A percentile compares a stretch with the other conserved stretches of the same genome.
These are phyloP conservation scores for Nematocida sp. DNA, from an alignment of 371 early-diverging fungal genomes.

Conservation along the genomic window DNA sequence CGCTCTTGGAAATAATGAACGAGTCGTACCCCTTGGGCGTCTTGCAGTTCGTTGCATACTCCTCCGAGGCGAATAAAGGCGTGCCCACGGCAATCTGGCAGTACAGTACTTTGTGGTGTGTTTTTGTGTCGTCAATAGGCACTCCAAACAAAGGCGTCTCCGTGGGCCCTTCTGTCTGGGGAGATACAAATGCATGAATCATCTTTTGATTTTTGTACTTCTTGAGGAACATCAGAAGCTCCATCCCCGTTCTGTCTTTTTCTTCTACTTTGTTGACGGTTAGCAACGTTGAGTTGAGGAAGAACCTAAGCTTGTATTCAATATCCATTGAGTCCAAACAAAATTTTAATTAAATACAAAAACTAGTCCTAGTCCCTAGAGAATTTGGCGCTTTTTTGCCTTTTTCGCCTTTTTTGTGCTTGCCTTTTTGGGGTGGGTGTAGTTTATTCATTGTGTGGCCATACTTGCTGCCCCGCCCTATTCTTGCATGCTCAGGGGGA, in stretches of 20 bases:
- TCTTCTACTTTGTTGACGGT: slow-evolving; percentile 40
- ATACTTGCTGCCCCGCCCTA: too few species aligned
- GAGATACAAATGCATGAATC: slow-evolving; percentile 45
- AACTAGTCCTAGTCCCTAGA: too few species aligned
- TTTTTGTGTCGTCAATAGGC: slow-evolving; percentile 49
- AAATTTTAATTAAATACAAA: too few species aligned
- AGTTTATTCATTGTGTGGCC: too few species aligned
- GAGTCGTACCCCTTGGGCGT: slow-evolving; percentile 59
- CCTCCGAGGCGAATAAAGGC: slow-evolving; percentile 56
- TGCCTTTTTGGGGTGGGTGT: too few species aligned
- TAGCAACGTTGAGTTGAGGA: slow-evolving; percentile 56
- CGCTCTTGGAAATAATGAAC: slow-evolving; percentile 46
- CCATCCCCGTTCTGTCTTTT: slow-evolving; percentile 31
- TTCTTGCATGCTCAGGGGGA: too few species aligned
- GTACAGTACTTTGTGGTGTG: slow-evolving; percentile 58
- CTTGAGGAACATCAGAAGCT: slow-evolving; percentile 53
- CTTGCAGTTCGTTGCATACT: slow-evolving; percentile 57
- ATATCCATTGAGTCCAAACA: too few species aligned
- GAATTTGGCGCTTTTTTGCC: too few species aligned
- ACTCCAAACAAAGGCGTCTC: slow-evolving; percentile 57
- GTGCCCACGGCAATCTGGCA: slow-evolving; percentile 64
- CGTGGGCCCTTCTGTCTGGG: neutral
- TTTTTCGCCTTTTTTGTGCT: too few species aligned
- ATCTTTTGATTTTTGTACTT: slow-evolving; percentile 55
- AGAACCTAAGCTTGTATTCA: slow-evolving; percentile 60